Base-by-base conservation (phyloP, 2,329 filamentous ascomycete species). In the Fusarium circinatum region DNA sequence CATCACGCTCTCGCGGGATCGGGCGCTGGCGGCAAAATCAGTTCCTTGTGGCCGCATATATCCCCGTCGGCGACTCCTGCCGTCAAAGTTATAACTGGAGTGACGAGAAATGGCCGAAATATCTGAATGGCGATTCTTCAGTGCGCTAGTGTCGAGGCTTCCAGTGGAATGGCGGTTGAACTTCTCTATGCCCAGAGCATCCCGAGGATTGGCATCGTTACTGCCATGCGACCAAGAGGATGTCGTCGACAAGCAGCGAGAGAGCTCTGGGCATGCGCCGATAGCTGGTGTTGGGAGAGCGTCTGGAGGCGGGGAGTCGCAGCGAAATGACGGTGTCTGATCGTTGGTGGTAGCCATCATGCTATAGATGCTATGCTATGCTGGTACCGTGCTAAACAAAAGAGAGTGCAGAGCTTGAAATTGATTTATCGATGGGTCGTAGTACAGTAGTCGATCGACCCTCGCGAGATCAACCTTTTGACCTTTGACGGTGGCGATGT, bases 1-100 rank as follows among this genome's bases (percentile, higher is more conserved):
- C 90, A 98, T 92, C 74, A 99, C 96, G 80, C 95, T 98, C 82
- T 99, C 96, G 72, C 96, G 89, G 57, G 94, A 94, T 80, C 91
- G 91, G 52, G 96, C 96, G 64, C 95, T 98, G 68, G 93, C 93
- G 32, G 96, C 94, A 82, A 98, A 99, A 78, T 95, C 90, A 58
- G 94, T 97, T 61, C 92, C 94, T 80, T 95, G 93, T 2, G 95
- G 95, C 56, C 95, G 90, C 84, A 97, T 93, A 84, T 96, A 98
- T 48, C 95, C 95, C 71, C 95, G 89, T 77, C 94, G 88, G 68
- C 90, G 86, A 28, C 81, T 80, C 57, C 79, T 83, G 39, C 83
- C 79, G 62, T 83, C 82, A 52, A 83, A 75, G 74, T 83, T 86
- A 63, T 83, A 84, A 15, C 85, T 87, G 3, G 88, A 88, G 44